phyloP scores from a whole-genome alignment of 768 basidiomycete genomes.

The Trichaptum fuscoviolaceum region DNA sequence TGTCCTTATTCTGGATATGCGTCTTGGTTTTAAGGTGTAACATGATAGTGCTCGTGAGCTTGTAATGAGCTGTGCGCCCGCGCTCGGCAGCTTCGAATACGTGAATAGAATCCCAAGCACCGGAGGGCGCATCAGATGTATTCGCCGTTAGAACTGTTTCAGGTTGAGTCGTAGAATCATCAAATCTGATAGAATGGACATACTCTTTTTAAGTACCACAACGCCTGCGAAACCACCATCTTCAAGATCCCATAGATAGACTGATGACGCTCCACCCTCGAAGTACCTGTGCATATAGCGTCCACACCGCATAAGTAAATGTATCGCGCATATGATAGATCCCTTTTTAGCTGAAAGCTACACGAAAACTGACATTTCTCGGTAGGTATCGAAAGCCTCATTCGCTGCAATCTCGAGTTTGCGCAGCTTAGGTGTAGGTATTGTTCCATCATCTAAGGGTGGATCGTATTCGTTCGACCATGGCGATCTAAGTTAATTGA shows the following conservation, averaged over 20 bases:
- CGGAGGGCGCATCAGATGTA: constrained; percentile 57
- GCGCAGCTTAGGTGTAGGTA: constrained; percentile 77
- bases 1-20: constrained; percentile 16
- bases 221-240: constrained; percentile 97
- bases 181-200: constrained; percentile 14
- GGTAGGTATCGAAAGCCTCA: constrained; percentile 95
- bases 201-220: constrained; percentile 92
- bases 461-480: constrained; percentile 98
- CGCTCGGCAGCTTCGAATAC: constrained; percentile 95
- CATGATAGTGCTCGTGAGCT: constrained; percentile 96
- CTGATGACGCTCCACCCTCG: constrained; percentile 96
- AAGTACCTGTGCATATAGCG: constrained; percentile 60
- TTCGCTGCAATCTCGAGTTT: constrained; percentile 92
- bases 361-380: constrained; percentile 67
- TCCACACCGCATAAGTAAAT: neutral
- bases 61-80: constrained; percentile 91
- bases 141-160: constrained; percentile 43
- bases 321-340: neutral
- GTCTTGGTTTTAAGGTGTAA: constrained; percentile 61
- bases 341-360: neutral
- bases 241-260: constrained; percentile 97
- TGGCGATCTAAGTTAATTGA: constrained; percentile 63
- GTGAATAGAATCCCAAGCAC: constrained; percentile 98
- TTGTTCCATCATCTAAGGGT: constrained; percentile 82
- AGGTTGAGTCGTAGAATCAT: neutral